Percentiles rank a stretch among this genome's conserved stretches.
Conservation (phyloP, 306 rosid genomes). For the Sechiopsis laciniata region DNA sequence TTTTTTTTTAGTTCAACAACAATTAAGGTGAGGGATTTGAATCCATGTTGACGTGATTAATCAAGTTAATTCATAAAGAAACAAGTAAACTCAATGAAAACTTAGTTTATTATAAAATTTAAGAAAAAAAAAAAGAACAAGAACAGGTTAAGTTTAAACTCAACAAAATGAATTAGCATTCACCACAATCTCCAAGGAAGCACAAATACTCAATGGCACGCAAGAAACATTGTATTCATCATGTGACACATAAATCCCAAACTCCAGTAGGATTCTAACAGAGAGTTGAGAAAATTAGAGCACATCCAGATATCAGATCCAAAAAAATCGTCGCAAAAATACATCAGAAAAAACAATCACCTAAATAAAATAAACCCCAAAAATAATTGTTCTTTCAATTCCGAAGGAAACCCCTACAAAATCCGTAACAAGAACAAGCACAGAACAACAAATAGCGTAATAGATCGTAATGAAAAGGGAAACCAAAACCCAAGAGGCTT, state of each 20-base stretch:
- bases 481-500: slow-evolving; percentile 22
- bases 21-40: too few species aligned
- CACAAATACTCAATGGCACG: not conserved
- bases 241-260: not conserved
- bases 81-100: too few species aligned
- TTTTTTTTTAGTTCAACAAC: too few species aligned
- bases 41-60: not conserved
- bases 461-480: slow-evolving; percentile 29
- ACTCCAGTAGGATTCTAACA: slow-evolving; percentile 9
- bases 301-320: slow-evolving; percentile 33
- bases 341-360: slow-evolving; percentile 16
- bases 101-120: too few species aligned
- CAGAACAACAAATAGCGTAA: slow-evolving; percentile 19
- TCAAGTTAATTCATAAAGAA: not conserved
- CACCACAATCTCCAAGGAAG: not conserved
- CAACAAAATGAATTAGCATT: not conserved
- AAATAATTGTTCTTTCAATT: slow-evolving; percentile 27
- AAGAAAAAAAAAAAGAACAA: not conserved
- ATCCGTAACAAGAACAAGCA: slow-evolving; percentile 18
- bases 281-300: slow-evolving; percentile 20
- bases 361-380: slow-evolving; percentile 25
- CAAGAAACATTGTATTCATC: not conserved
- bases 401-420: slow-evolving; percentile 17
- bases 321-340: slow-evolving; percentile 23
- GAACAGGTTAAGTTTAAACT: not conserved